Evolutionary conservation across 805 yeast species (phyloP), one percentile per base, ranked within the genome.

Genomic region (Citeromyces matritensis): DNA sequence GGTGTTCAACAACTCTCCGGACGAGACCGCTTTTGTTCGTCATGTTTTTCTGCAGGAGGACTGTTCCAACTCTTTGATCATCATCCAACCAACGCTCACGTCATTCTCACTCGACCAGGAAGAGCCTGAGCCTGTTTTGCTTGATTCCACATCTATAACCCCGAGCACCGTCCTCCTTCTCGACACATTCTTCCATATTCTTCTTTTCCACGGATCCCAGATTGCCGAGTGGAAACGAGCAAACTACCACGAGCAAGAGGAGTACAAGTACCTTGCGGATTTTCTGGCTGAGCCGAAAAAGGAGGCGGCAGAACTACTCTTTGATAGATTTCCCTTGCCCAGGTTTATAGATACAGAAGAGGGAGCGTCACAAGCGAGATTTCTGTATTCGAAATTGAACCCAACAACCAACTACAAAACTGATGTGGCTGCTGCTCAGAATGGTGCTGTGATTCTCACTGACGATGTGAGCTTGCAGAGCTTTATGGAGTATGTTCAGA

Each of bases 331-430:
- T 57, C 84, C 84, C 33, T 58, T 75, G 38, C 84, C 84, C 4
- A 58, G 84, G 42, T 75, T 73, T 41, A 72, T 75, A 33, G 82
- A 75, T 44, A 72, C 81, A 15, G 81, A 75, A 42, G 82, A 74
- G 47, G 82, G 82, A 33, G 83, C 82, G 3, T 73, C 82, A 0
- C 84, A 75, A 45, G 82, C 83, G 0, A 61, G 84, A 50, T 75
- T 75, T 47, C 56, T 75, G 34, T 69, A 70, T 62, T 75, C 82
- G 3, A 74, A 74, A 49, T 56, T 75, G 42, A 75, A 75, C 49
- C 83, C 84, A 9, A 64, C 79, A 4, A 71, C 73, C 2, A 63
- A 64, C 29, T 72, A 73, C 46, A 57, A 66, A 31, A 45, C 45
- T 24, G 37, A 39, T 6, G 42, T 23, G 40, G 57, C 41, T 43